Conservation (phyloP, 768 basidiomycete genomes). For the Kwoniella heveanensis region DNA sequence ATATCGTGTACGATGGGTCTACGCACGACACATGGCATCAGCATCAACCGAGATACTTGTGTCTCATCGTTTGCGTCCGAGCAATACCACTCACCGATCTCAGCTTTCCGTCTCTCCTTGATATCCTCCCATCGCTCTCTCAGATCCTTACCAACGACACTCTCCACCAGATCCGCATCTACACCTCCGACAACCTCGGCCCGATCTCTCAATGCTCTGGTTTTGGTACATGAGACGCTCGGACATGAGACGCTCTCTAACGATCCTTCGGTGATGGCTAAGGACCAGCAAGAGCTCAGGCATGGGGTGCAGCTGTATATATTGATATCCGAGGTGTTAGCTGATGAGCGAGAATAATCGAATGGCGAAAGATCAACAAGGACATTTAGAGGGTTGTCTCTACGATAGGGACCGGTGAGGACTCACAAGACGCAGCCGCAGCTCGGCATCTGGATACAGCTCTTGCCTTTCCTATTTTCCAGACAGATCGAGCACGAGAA, state of each 20-base stretch:
- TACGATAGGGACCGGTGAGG: not conserved
- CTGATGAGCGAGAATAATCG: not conserved
- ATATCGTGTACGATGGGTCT: slow-evolving; percentile 80
- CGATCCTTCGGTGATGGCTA: slow-evolving; percentile 79
- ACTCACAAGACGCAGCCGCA: slow-evolving; percentile 73
- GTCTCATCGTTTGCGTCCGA: too few relatives aligned
- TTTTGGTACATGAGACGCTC: slow-evolving; percentile 74
- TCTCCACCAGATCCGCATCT: slow-evolving; percentile 70
- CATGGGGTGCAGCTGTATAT: slow-evolving; percentile 72
- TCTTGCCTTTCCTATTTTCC: slow-evolving; percentile 69
- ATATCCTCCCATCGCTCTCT: slow-evolving; percentile 77
- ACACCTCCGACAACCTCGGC: slow-evolving; percentile 53
- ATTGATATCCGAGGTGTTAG: slow-evolving; percentile 8
- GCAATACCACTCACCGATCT: slow-evolving; percentile 65
- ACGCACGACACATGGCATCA: not conserved
- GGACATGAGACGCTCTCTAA: slow-evolving; percentile 77
- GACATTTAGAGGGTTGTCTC: too few relatives aligned
- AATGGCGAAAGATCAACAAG: not conserved
- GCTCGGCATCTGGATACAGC: slow-evolving; percentile 66
- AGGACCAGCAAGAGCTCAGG: slow-evolving; percentile 75
- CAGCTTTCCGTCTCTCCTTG: slow-evolving; percentile 69
- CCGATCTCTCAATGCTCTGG: slow-evolving; percentile 30
- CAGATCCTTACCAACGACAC: slow-evolving; percentile 69
- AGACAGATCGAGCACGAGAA: slow-evolving; percentile 79
- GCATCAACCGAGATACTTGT: too few relatives aligned